phyloP scores from a whole-genome alignment of 179 eudicot species.

The Silene vulgaris region DNA sequence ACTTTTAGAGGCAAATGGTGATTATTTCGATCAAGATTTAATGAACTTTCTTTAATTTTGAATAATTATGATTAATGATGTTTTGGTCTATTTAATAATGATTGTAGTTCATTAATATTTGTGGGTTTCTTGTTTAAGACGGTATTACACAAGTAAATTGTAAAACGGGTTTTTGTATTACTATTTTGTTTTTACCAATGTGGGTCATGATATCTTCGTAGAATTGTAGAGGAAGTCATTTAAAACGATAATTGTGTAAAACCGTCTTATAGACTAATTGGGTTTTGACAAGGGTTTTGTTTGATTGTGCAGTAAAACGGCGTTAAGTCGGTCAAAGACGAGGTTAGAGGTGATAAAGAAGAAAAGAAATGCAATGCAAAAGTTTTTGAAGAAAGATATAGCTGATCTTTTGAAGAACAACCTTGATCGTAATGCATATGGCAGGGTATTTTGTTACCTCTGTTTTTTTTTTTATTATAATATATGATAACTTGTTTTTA shows the following conservation, averaged over 20 bases:
- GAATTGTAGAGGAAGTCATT: no score
- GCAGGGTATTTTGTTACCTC: constrained; percentile 19
- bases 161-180: background rate
- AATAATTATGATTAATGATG: background rate
- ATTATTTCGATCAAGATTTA: no score
- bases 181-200: background rate
- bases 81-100: background rate
- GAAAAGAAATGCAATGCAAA: constrained; percentile 74
- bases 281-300: background rate
- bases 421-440: constrained; percentile 63
- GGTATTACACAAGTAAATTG: background rate
- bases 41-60: background rate
- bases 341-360: constrained; percentile 58
- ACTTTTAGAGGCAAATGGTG: constrained; percentile 42
- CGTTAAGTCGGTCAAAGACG: constrained; percentile 38
- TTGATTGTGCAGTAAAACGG: constrained; percentile 54
- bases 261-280: background rate
- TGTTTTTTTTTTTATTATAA: background rate
- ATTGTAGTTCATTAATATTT: background rate
- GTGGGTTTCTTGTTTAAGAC: background rate
- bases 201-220: background rate
- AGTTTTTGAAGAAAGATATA: constrained; percentile 63
- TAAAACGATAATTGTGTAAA: background rate
- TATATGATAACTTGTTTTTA: background rate
- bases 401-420: constrained; percentile 59